A percentile compares a stretch with the other conserved stretches of the same genome.
These are phyloP conservation scores for Suillus subaureus DNA, from an alignment of 768 basidiomycete genomes.

Conservation along the genomic window DNA sequence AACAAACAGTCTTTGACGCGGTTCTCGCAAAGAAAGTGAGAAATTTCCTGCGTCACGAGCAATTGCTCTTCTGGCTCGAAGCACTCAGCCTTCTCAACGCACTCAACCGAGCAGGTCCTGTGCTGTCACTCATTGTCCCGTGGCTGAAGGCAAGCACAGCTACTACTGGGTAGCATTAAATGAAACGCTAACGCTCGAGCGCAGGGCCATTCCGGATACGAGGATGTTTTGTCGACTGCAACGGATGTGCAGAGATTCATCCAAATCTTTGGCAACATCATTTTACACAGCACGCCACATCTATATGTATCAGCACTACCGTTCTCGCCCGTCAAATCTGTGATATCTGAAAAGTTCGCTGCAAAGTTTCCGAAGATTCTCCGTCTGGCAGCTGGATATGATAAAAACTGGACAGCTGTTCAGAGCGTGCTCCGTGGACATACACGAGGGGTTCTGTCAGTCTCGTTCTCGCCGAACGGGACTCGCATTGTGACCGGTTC, in stretches of 20 bases:
- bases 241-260: conserved; percentile 18
- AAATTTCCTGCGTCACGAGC: conserved; percentile 6
- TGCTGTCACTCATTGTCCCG: neutral
- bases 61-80: conserved; percentile 15
- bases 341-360: conserved; percentile 14
- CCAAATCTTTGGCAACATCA: conserved; percentile 12
- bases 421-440: conserved; percentile 15
- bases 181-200: neutral
- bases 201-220: conserved; percentile 1
- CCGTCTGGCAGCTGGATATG: neutral
- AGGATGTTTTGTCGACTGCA: conserved; percentile 1
- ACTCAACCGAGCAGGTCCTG: neutral
- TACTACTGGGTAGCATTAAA: neutral
- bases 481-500: neutral
- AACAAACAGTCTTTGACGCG: neutral
- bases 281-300: conserved; percentile 24
- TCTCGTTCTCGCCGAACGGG: neutral
- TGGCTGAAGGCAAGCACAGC: neutral
- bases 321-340: conserved; percentile 27
- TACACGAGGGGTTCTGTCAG: neutral
- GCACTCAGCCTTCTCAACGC: conserved; percentile 6
- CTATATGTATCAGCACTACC: conserved; percentile 29
- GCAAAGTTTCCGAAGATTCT: neutral
- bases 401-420: conserved; percentile 19
- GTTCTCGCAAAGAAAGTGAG: neutral